These are phyloP conservation scores for Salix suchowensis DNA, from an alignment of 345 rosid species.

Conservation along the genomic window DNA sequence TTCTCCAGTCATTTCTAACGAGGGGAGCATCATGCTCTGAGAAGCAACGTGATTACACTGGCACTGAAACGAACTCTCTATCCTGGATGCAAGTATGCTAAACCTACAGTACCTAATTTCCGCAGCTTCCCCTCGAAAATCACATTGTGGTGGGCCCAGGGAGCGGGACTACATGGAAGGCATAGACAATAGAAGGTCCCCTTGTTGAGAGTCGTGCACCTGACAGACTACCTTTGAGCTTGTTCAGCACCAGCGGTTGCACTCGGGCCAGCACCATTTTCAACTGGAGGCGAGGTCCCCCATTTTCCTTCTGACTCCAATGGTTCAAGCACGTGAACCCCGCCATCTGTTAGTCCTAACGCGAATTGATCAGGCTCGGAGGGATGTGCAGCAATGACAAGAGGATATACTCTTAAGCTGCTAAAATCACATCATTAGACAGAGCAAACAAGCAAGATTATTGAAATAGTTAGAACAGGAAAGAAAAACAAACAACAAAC, in stretches of 20 bases:
- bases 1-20: background rate
- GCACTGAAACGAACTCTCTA: conserved; percentile 2
- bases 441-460: background rate
- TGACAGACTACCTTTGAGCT: conserved; percentile 49
- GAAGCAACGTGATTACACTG: background rate
- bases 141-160: conserved; percentile 19
- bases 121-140: conserved; percentile 35
- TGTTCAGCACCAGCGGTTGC: conserved; percentile 48
- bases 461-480: background rate
- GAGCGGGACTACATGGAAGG: conserved; percentile 22
- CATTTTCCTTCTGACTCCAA: conserved; percentile 70
- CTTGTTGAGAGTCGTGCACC: conserved; percentile 10
- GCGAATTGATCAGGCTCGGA: conserved; percentile 72
- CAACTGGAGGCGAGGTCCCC: conserved; percentile 75
- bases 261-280: conserved; percentile 67
- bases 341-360: conserved; percentile 67
- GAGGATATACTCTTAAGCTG: conserved; percentile 74
- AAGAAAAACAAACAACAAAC: background rate
- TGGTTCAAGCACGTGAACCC: conserved; percentile 67
- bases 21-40: background rate
- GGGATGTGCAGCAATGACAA: conserved; percentile 79
- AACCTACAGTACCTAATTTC: conserved; percentile 22
- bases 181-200: conserved; percentile 4
- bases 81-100: conserved; percentile 12
- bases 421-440: conserved; percentile 15